Conservation (phyloP, 192 early-diverging fungal genomes). For the Coemansia sp. region DNA sequence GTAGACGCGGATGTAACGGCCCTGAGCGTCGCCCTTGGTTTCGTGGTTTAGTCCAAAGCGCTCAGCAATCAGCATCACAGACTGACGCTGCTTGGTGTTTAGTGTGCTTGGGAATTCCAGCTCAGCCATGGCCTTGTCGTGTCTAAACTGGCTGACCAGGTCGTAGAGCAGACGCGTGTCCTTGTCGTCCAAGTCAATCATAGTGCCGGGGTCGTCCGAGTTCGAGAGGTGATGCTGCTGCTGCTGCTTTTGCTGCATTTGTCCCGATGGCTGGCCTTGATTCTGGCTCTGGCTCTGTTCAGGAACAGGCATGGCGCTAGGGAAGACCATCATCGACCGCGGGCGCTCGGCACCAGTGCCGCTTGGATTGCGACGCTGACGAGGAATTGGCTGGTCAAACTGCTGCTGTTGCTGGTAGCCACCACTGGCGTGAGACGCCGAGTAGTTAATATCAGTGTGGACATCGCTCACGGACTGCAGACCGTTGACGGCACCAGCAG, state of each 20-base stretch:
- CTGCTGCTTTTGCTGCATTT: slow-evolving; percentile 16
- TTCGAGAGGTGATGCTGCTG: slow-evolving; percentile 19
- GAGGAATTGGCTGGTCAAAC: slow-evolving; percentile 48
- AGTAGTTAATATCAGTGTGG: not conserved
- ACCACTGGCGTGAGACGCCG: not conserved
- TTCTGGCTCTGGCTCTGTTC: slow-evolving; percentile 12
- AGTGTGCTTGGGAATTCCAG: slow-evolving; percentile 68
- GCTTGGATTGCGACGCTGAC: slow-evolving; percentile 40
- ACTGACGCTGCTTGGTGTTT: slow-evolving; percentile 64
- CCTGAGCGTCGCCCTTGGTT: slow-evolving; percentile 48
- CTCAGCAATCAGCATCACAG: slow-evolving; percentile 73
- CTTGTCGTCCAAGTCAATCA: slow-evolving; percentile 73
- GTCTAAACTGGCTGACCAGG: slow-evolving; percentile 71
- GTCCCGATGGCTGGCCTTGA: slow-evolving; percentile 1
- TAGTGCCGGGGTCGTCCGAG: slow-evolving; percentile 17
- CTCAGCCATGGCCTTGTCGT: slow-evolving; percentile 67
- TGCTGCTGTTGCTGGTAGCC: slow-evolving; percentile 29
- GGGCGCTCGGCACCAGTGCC: slow-evolving; percentile 37
- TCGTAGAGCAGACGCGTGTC: slow-evolving; percentile 74
- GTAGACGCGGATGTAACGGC: slow-evolving; percentile 55
- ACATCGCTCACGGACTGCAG: slow-evolving; percentile 12
- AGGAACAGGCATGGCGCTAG: slow-evolving; percentile 50
- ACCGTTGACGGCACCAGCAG: slow-evolving; percentile 12
- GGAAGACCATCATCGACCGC: slow-evolving; percentile 53
- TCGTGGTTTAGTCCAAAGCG: slow-evolving; percentile 65